Conservation (phyloP, 2,329 filamentous ascomycete genomes). For the Fonsecaea pedrosoi region DNA sequence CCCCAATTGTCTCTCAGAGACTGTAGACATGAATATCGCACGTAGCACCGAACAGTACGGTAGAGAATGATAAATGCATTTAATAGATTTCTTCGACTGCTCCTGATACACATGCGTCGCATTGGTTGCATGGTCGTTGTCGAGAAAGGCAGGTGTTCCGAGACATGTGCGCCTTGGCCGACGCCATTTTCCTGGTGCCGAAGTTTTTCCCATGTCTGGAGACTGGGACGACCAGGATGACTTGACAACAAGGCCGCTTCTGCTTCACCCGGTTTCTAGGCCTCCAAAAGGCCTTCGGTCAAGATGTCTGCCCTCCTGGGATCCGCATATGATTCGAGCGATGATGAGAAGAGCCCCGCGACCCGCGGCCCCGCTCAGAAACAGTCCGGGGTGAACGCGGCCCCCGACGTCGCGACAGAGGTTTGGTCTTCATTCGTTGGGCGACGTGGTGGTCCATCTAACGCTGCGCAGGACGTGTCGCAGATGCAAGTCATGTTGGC, state of each 20-base stretch:
- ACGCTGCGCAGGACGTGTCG: slow-evolving; percentile 54
- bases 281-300: background rate
- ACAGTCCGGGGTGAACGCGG: slow-evolving; percentile 54
- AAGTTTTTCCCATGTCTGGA: background rate
- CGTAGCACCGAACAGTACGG: background rate
- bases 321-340: slow-evolving; percentile 56
- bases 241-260: background rate
- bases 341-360: slow-evolving; percentile 50
- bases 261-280: background rate
- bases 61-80: background rate
- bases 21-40: too few species aligned
- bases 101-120: background rate
- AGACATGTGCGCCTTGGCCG: slow-evolving; percentile 15
- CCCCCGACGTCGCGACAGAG: slow-evolving; percentile 62
- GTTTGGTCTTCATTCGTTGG: slow-evolving; percentile 55
- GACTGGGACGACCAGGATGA: background rate
- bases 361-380: slow-evolving; percentile 40
- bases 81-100: background rate
- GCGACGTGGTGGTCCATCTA: slow-evolving; percentile 40
- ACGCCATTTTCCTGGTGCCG: slow-evolving; percentile 6
- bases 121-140: background rate
- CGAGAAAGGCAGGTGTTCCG: slow-evolving; percentile 14
- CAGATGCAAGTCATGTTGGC: slow-evolving; percentile 59
- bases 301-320: slow-evolving; percentile 55
- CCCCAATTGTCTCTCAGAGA: too few species aligned